Conservation (phyloP, 129 eudicot genomes). For the Escallonia herrerae region DNA sequence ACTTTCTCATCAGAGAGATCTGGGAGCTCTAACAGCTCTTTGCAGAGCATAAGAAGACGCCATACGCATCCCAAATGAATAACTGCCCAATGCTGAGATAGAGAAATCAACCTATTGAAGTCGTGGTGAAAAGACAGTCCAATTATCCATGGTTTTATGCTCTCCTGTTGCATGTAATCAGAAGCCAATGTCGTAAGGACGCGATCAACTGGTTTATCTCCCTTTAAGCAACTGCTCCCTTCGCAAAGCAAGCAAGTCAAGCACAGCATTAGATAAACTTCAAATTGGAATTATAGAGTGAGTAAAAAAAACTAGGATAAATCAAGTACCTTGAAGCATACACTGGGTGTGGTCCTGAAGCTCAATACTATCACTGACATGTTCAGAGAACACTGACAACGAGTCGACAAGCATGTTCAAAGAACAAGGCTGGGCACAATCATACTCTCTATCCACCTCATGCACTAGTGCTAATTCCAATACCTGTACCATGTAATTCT, state of each 20-base stretch:
- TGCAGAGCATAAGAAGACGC: conserved; percentile 53
- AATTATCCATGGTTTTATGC: conserved; percentile 24
- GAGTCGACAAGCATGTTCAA: conserved; percentile 39
- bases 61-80: conserved; percentile 65
- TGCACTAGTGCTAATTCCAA: conserved; percentile 63
- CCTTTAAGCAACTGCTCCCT: conserved; percentile 70
- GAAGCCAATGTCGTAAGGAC: conserved; percentile 68
- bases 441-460: conserved; percentile 63
- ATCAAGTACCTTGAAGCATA: conserved; percentile 59
- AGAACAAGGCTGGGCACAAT: conserved; percentile 41
- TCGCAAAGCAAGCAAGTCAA: conserved; percentile 21
- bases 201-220: conserved; percentile 56
- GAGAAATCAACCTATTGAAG: conserved; percentile 39
- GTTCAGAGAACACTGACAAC: conserved; percentile 27
- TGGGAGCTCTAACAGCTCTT: conserved; percentile 34
- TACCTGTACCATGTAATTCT: conserved; percentile 49
- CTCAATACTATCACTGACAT: conserved; percentile 24
- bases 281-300: conserved; percentile 2
- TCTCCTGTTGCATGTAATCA: conserved; percentile 44
- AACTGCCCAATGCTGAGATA: conserved; percentile 76
- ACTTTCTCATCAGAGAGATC: conserved; percentile 58
- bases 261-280: conserved; percentile 11
- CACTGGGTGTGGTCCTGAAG: conserved; percentile 56
- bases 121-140: conserved; percentile 40
- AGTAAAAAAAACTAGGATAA: background rate